Evolutionary conservation across 768 basidiomycete genomes (phyloP), one percentile per base, ranked within the genome.

Genomic region (Rhodotorula kratochvilovae): DNA sequence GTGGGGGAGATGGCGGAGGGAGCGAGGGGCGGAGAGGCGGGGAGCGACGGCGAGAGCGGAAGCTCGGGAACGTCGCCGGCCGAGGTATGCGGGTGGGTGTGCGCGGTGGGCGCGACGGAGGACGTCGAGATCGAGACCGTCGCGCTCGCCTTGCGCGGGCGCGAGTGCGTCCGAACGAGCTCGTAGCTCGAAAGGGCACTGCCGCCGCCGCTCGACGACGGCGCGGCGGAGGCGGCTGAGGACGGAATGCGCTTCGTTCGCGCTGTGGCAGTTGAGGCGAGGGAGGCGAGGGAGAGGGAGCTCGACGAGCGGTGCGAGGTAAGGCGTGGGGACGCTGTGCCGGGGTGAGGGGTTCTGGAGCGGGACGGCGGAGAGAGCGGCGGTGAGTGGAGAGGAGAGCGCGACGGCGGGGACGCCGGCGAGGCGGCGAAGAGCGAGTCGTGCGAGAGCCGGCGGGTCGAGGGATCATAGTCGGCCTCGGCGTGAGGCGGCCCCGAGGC

Each of bases 101-200:
- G 23, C 12, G 65, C 33, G 6, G 35, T 23, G 63, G 67, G 45
- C 4, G 57, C 35, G 46, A 64, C 72, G 29, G 69, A 70, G 5
- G 66, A 61, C 48, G 62, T 72, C 27, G 70, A 61, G 48, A 76
- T 31, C 27, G 74, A 76, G 42, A 78, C 66, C 8, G 76, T 77
- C 13, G 76, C 76, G 42, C 68, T 70, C 13, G 76, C 76, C 48
- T 77, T 77, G 8, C 73, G 55, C 12, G 72, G 66, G 6, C 68
- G 60, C 25, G 46, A 43, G 23, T 45, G 43, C 15, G 69, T 60
- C 29, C 61, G 56, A 7, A 71, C 55, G 39, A 60, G 46, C 27
- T 68, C 46, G 50, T 59, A 59, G 39, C 66, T 39, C 25, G 29
- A 27, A 15, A n/a, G 23, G 6, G 56, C 33, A 21, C 7, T 39